Evolutionary conservation across 148 eudicot species (phyloP), one percentile per base, ranked within the genome.

Genomic region (Chenopodium album): DNA sequence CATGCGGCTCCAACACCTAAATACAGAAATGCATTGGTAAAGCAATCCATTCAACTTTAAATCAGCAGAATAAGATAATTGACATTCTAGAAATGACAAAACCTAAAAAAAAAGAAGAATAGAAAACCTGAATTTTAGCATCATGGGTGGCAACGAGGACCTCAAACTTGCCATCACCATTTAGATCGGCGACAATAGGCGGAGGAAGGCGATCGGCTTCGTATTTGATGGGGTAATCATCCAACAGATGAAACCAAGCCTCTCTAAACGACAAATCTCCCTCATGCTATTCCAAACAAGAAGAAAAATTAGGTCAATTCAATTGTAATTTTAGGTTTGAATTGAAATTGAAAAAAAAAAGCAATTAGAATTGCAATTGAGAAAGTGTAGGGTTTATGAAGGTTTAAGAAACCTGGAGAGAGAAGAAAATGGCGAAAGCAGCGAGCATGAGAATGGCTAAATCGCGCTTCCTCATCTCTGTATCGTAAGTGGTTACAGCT

Each of bases 151-250:
- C 99, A 48, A 96, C 88, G 34, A 96, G 94, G 50, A 96, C 87
- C 87, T 96, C 99, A 54, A 82, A 87, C 79, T 87, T 92, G 17
- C 99, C 99, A 62, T 96, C 99, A 26, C 98, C 98, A 48, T 96
- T 96, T 62, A 96, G 93, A 94, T 96, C 99, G 46, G 97, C 87
- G 6, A 96, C 93, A 44, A 96, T 76, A 0, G 99, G 99, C 1
- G 98, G 98, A 28, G 99, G 99, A 66, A 96, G 97, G 29, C 99
- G 98, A 31, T 94, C 99, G 1, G 86, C 98, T 87, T 94, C 98
- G 80, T 88, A 96, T 85, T 91, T 92, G 79, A 96, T 89, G 22
- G 98, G 99, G 81, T 94, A 94, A 74, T 96, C 99, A 82, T 96
- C 99, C 26, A 90, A 90, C 5, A 96, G 87, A 87, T 96, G 99